Percentiles rank a stretch among this genome's conserved stretches.
These are phyloP conservation scores for Ophiostoma angusticollis DNA, from an alignment of 2,329 filamentous ascomycete genomes.

Conservation along the genomic window DNA sequence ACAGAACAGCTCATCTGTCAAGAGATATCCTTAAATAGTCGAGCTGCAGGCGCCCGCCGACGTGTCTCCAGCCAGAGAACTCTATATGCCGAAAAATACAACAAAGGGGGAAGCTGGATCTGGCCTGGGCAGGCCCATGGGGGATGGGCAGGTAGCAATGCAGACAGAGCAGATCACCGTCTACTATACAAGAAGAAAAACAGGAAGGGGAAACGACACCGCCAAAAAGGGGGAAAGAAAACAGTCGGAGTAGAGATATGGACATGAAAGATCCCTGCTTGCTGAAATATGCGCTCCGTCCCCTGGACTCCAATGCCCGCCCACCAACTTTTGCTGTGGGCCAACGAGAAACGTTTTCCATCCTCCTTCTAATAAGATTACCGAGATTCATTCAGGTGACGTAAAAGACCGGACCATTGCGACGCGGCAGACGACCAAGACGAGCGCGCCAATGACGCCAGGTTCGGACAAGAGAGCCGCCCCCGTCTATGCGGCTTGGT, in stretches of 20 bases:
- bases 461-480: neutral
- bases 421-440: neutral
- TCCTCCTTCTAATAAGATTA: neutral
- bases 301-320: neutral
- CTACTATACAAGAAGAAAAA: slow-evolving; percentile 5
- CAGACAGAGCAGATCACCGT: neutral
- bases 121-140: no score
- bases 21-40: no score
- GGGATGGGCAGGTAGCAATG: no score
- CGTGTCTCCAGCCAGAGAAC: no score
- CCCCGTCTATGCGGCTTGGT: neutral
- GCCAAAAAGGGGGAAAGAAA: neutral
- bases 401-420: neutral
- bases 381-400: neutral
- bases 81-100: no score
- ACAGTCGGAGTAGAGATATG: slow-evolving; percentile 12
- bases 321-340: neutral
- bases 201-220: no score
- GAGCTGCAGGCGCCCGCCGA: no score
- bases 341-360: neutral
- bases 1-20: no score
- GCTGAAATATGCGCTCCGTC: slow-evolving; percentile 3
- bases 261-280: neutral
- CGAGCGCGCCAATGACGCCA: neutral
- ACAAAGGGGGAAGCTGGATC: no score